Percentiles rank a stretch among this genome's conserved stretches.
Conservation (phyloP, 2,329 filamentous ascomycete species). For the Beauveria scarabaeidicola region DNA sequence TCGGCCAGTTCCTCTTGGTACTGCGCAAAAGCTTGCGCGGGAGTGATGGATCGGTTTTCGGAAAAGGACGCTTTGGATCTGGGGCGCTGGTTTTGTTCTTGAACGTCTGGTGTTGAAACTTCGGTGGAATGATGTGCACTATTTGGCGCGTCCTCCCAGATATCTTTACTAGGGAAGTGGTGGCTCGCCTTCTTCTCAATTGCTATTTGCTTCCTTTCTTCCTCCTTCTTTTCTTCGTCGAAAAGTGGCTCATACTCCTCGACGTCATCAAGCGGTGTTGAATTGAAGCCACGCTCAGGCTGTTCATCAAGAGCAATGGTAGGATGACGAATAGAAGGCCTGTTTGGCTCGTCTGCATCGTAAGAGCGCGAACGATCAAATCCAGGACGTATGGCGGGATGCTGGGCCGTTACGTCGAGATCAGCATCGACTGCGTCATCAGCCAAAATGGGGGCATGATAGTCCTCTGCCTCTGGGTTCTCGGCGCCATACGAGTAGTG, state of each 20-base stretch:
- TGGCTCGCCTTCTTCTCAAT: constrained; percentile 50
- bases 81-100: constrained; percentile 31
- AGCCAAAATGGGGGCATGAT: constrained; percentile 75
- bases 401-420: constrained; percentile 56
- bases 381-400: constrained; percentile 70
- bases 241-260: constrained; percentile 95
- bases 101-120: constrained; percentile 65
- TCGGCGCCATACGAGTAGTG: constrained; percentile 29
- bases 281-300: constrained; percentile 42
- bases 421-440: constrained; percentile 78
- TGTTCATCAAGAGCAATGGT: constrained; percentile 49
- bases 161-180: constrained; percentile 83
- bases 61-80: constrained; percentile 20
- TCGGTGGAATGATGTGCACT: constrained; percentile 73
- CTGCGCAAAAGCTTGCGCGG: constrained; percentile 57
- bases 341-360: constrained; percentile 49
- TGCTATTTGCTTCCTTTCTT: constrained; percentile 28
- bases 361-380: constrained; percentile 22
- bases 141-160: constrained; percentile 93
- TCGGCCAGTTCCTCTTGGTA: constrained; percentile 45
- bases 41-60: constrained; percentile 39
- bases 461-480: constrained; percentile 49
- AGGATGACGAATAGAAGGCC: constrained; percentile 56
- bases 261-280: constrained; percentile 74
- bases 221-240: constrained; percentile 61